These are phyloP conservation scores for Aspergillus coremiiformis DNA, from an alignment of 495 filamentous ascomycete species.

Conservation along the genomic window DNA sequence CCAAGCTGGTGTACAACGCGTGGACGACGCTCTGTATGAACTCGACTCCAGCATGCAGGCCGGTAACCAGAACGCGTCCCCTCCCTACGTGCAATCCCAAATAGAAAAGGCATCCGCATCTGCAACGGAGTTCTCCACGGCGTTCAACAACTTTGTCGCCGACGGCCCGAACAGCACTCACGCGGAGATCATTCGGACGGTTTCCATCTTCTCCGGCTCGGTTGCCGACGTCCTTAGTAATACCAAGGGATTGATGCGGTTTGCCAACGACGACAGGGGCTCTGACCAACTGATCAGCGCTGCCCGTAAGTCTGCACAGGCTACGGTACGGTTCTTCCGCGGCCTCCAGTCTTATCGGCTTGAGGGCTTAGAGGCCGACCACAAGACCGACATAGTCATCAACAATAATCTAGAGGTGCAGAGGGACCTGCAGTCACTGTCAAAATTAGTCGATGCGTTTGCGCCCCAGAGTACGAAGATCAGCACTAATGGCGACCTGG, in stretches of 20 bases:
- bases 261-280: conserved; percentile 93
- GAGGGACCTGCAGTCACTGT: conserved; percentile 80
- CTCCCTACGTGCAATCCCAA: conserved; percentile 91
- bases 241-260: conserved; percentile 88
- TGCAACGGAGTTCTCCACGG: conserved; percentile 91
- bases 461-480: conserved; percentile 78
- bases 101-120: conserved; percentile 94
- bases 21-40: conserved; percentile 95
- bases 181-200: conserved; percentile 84
- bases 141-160: conserved; percentile 96
- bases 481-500: conserved; percentile 74
- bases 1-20: conserved; percentile 85
- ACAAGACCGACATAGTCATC: conserved; percentile 92
- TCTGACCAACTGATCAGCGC: conserved; percentile 73
- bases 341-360: conserved; percentile 88
- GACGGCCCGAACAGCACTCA: conserved; percentile 92
- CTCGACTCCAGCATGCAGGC: conserved; percentile 96
- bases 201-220: conserved; percentile 81
- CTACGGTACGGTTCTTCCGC: conserved; percentile 93
- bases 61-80: conserved; percentile 94
- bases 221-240: conserved; percentile 92
- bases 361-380: conserved; percentile 74
- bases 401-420: conserved; percentile 95
- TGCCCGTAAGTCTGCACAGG: conserved; percentile 76
- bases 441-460: conserved; percentile 85